A percentile compares a stretch with the other conserved stretches of the same genome.
phyloP scores from a whole-genome alignment of 208 protist species.

The Acanthamoeba lenticulata region DNA sequence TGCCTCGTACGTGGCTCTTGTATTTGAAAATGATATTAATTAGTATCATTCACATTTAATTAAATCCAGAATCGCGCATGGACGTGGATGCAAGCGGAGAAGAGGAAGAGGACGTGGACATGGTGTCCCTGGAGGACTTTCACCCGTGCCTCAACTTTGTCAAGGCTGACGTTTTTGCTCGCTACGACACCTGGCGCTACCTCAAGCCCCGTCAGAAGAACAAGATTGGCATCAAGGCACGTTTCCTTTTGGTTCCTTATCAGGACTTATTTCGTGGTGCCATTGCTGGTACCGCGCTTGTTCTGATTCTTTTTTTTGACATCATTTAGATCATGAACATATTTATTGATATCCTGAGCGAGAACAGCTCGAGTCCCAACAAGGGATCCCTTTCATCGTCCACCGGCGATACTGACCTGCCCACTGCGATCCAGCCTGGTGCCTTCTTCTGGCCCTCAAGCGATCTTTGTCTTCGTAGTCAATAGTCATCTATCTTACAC shows the following conservation, averaged over 20 bases:
- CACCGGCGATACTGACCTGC: not conserved
- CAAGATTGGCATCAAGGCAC: constrained; percentile 45
- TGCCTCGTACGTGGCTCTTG: too few relatives aligned
- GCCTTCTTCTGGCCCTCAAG: too few relatives aligned
- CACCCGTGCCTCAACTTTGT: constrained; percentile 13
- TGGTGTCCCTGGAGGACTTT: not conserved
- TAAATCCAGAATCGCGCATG: too few relatives aligned
- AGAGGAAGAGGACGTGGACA: not conserved
- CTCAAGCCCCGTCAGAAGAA: not conserved
- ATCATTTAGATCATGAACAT: constrained; percentile 50
- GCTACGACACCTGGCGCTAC: constrained; percentile 26
- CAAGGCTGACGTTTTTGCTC: constrained; percentile 11
- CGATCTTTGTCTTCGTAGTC: too few relatives aligned
- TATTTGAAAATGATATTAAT: too few relatives aligned
- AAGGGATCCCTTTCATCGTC: not conserved
- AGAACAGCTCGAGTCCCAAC: not conserved
- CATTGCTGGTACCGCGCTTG: too few relatives aligned
- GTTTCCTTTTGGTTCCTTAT: not conserved
- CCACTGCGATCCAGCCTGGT: too few relatives aligned
- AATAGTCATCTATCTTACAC: too few relatives aligned
- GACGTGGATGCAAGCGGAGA: too few relatives aligned
- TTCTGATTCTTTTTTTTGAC: too few relatives aligned
- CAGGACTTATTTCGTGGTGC: not conserved
- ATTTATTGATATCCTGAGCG: constrained; percentile 52
- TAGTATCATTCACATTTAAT: too few relatives aligned